Percentiles rank a stretch among this genome's conserved stretches.
Conservation (phyloP, 768 basidiomycete species). For the Xerocomus brunneocitrinus region DNA sequence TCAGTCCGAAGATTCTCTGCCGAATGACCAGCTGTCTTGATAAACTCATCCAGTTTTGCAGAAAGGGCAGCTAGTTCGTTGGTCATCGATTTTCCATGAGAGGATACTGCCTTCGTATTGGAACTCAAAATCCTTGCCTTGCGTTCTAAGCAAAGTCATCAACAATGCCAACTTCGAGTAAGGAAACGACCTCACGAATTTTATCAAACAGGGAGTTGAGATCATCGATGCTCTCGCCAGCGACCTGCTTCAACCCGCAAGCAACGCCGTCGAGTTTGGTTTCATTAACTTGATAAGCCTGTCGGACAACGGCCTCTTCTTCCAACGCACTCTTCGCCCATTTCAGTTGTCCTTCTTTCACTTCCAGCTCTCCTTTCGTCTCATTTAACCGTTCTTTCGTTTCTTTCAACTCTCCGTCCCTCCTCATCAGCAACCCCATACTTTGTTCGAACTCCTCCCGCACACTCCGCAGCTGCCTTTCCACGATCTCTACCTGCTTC, state of each 20-base stretch:
- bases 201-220: constrained; percentile 73
- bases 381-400: constrained; percentile 53
- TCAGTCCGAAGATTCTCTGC: constrained; percentile 51
- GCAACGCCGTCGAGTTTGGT: constrained; percentile 68
- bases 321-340: constrained; percentile 58
- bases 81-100: constrained; percentile 57
- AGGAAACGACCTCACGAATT: constrained; percentile 52
- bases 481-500: constrained; percentile 78
- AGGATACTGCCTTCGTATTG: constrained; percentile 62
- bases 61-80: constrained; percentile 50
- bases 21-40: constrained; percentile 51
- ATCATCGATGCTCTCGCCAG: constrained; percentile 66
- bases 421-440: constrained; percentile 66
- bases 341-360: constrained; percentile 55
- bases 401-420: constrained; percentile 70
- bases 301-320: constrained; percentile 74
- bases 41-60: constrained; percentile 57
- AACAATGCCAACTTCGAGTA: constrained; percentile 2
- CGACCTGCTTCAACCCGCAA: constrained; percentile 56
- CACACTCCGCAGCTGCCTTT: constrained; percentile 72
- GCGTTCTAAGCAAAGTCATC: constrained; percentile 50
- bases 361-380: constrained; percentile 48
- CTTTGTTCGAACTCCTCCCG: constrained; percentile 92
- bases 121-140: constrained; percentile 58
- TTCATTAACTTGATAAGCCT: constrained; percentile 77